Conservation (phyloP, 352 stramenopile genomes). For the Globisporangium ultimum region DNA sequence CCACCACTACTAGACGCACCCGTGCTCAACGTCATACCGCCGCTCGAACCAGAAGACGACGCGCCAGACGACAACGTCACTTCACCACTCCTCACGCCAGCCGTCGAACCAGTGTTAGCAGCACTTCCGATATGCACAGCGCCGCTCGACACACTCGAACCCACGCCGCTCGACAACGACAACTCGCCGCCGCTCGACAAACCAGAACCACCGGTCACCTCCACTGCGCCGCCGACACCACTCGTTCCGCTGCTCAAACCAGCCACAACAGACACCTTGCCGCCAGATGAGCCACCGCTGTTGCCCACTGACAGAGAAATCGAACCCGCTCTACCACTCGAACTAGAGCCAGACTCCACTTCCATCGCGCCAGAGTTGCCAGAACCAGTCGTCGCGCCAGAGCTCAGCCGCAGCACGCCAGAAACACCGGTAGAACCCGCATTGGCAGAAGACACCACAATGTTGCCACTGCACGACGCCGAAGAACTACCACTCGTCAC, state of each 20-base stretch:
- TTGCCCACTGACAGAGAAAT: slow-evolving; percentile 1
- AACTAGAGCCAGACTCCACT: no score
- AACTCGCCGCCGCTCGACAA: neutral
- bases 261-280: slow-evolving; percentile 6
- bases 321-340: neutral
- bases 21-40: slow-evolving; percentile 20
- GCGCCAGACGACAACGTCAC: slow-evolving; percentile 4
- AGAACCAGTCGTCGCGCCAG: no score
- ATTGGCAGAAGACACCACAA: no score
- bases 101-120: neutral
- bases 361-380: no score
- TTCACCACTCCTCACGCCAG: slow-evolving; percentile 3
- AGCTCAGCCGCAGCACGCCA: no score
- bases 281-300: neutral
- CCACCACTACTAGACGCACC: slow-evolving; percentile 20
- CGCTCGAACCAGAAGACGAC: slow-evolving; percentile 21
- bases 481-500: no score
- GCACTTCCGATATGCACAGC: neutral
- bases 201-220: slow-evolving; percentile 10
- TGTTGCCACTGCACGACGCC: no score
- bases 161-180: neutral
- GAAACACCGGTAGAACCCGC: no score
- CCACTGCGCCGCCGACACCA: slow-evolving; percentile 7
- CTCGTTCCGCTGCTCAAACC: neutral
- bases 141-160: slow-evolving; percentile 1